Evolutionary conservation across 768 basidiomycete species (phyloP).

Genomic region (Gloeopeniophorella convolvens): DNA sequence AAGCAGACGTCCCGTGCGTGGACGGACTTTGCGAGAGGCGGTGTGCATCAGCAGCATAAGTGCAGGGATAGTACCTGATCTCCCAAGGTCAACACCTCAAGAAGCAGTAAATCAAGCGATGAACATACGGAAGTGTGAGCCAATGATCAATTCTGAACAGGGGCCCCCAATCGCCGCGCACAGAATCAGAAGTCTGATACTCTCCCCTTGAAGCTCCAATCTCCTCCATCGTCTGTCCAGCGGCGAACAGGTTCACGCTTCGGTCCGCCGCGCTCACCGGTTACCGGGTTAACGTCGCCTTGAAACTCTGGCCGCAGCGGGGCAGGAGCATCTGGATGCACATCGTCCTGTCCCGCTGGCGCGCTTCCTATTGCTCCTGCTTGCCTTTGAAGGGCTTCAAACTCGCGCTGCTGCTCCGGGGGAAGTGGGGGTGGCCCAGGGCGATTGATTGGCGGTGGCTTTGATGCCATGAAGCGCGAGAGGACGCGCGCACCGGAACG

Average conservation of each 20-base stretch:
- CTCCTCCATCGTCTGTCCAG: constrained; percentile 53
- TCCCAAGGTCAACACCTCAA: no score
- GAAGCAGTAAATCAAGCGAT: not conserved
- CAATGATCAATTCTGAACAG: no score
- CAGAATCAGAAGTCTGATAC: constrained; percentile 71
- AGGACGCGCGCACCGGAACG: not conserved
- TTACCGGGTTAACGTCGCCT: constrained; percentile 73
- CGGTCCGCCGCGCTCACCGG: constrained; percentile 83
- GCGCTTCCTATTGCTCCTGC: constrained; percentile 37
- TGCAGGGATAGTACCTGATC: no score
- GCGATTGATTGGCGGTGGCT: constrained; percentile 36
- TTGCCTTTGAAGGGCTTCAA: constrained; percentile 72
- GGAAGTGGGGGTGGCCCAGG: constrained; percentile 77
- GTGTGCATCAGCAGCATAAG: no score
- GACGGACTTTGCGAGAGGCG: no score
- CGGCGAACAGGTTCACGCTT: constrained; percentile 74
- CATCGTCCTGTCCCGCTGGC: constrained; percentile 30
- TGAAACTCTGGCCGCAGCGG: constrained; percentile 64
- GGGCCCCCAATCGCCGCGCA: not conserved
- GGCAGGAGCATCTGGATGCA: constrained; percentile 65
- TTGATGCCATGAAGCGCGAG: constrained; percentile 25
- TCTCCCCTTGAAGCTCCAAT: constrained; percentile 89
- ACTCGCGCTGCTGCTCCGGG: constrained; percentile 70
- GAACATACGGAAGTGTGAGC: not conserved
- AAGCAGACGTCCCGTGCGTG: no score